Evolutionary conservation across 257 asterid species (phyloP).

Genomic region (Apocynum venetum): DNA sequence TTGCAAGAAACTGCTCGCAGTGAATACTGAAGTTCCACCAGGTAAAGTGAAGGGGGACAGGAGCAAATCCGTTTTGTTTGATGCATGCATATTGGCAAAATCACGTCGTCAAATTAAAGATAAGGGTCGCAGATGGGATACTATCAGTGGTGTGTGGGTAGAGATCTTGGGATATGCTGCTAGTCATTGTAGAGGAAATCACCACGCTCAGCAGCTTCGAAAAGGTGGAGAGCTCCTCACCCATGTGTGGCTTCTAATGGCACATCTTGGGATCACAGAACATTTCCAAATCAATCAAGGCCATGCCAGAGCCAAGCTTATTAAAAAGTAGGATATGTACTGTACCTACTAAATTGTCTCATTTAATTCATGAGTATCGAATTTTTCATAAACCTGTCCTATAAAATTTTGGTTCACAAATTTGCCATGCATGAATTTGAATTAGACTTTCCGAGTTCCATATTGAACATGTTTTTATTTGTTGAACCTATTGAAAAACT

Average conservation of each 20-base stretch:
- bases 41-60: constrained; percentile 54
- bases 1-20: constrained; percentile 30
- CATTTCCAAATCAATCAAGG: constrained; percentile 49
- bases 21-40: constrained; percentile 40
- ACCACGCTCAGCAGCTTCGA: constrained; percentile 55
- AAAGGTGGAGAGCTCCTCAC: constrained; percentile 62
- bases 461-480: too few relatives aligned
- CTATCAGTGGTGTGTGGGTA: constrained; percentile 42
- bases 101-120: constrained; percentile 11
- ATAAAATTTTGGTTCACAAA: too few relatives aligned
- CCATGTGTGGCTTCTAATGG: constrained; percentile 66
- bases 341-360: not conserved
- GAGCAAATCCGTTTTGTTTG: constrained; percentile 55
- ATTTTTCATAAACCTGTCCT: too few relatives aligned
- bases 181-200: constrained; percentile 39
- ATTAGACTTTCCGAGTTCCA: too few relatives aligned
- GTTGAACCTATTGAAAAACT: too few relatives aligned
- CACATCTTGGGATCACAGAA: constrained; percentile 52
- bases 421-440: too few relatives aligned
- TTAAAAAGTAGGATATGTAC: constrained; percentile 21
- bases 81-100: constrained; percentile 46
- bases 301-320: constrained; percentile 51
- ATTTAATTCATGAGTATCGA: not conserved
- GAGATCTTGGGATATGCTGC: constrained; percentile 50
- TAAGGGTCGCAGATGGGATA: constrained; percentile 21